A percentile compares a stretch with the other conserved stretches of the same genome.
Evolutionary conservation across 306 rosid genomes (phyloP).

Genomic region (Quercus bicolor): DNA sequence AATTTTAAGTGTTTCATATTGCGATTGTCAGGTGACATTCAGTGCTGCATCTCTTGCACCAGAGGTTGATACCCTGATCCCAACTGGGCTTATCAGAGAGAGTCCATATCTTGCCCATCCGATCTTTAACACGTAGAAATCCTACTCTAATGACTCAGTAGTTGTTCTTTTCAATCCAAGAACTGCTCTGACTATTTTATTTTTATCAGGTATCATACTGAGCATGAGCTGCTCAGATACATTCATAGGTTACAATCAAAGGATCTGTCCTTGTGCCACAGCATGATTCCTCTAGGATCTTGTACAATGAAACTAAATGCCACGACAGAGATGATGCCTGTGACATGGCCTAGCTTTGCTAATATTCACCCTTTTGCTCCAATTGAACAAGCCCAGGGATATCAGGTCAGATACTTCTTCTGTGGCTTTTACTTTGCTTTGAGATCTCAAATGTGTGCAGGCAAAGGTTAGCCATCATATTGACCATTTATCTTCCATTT

Average conservation of each 20-base stretch:
- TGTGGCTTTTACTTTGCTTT: background rate
- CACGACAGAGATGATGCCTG: slow-evolving; percentile 99
- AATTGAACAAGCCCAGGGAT: slow-evolving; percentile 77
- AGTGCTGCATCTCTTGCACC: slow-evolving; percentile 90
- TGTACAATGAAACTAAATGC: slow-evolving; percentile 99
- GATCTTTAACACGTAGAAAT: slow-evolving; percentile 75
- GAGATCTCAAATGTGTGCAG: too few relatives aligned
- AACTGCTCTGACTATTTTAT: slow-evolving; percentile 20
- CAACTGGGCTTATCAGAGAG: slow-evolving; percentile 67
- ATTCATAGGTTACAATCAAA: slow-evolving; percentile 71
- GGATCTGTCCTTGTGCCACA: slow-evolving; percentile 94
- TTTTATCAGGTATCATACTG: slow-evolving; percentile 77
- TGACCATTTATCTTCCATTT: too few relatives aligned
- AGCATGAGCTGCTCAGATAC: slow-evolving; percentile 94
- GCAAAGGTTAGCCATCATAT: too few relatives aligned
- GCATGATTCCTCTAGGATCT: slow-evolving; percentile 98
- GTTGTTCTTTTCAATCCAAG: slow-evolving; percentile 8
- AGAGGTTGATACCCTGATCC: slow-evolving; percentile 64
- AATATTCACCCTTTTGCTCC: slow-evolving; percentile 98
- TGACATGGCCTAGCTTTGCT: slow-evolving; percentile 85
- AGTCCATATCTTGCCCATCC: slow-evolving; percentile 82
- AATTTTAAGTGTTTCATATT: background rate
- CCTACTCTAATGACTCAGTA: too few relatives aligned
- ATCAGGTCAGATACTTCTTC: slow-evolving; percentile 62
- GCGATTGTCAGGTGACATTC: slow-evolving; percentile 67